phyloP scores from a whole-genome alignment of 108 stramenopile genomes.

The Nitzschia sp. region DNA sequence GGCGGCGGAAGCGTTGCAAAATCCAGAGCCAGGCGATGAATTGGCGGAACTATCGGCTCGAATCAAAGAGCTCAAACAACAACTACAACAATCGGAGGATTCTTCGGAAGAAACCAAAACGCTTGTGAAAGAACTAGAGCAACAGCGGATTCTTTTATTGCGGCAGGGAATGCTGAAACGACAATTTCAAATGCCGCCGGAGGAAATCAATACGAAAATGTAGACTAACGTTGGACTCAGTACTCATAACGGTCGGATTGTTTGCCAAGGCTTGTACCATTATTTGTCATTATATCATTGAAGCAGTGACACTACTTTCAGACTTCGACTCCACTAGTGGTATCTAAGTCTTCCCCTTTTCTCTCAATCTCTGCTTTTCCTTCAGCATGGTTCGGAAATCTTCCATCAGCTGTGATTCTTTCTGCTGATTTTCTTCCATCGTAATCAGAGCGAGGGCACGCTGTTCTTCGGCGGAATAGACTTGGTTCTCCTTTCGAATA shows the following conservation, averaged over 20 bases:
- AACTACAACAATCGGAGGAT: not conserved
- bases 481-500: constrained; percentile 99
- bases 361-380: constrained; percentile 59
- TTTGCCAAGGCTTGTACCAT: too few species aligned
- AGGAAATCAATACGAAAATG: not conserved
- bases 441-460: constrained; percentile 95
- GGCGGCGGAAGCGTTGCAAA: not conserved
- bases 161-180: not conserved
- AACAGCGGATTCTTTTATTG: not conserved
- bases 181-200: not conserved
- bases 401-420: constrained; percentile 92
- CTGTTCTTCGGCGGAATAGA: constrained; percentile 98
- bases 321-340: too few species aligned
- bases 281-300: too few species aligned
- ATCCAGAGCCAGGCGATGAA: not conserved
- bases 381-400: constrained; percentile 89
- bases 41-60: not conserved
- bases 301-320: too few species aligned
- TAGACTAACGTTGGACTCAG: not conserved
- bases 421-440: constrained; percentile 97
- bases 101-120: not conserved
- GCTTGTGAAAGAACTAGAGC: not conserved
- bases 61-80: not conserved
- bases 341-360: constrained; percentile 33
- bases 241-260: too few species aligned